phyloP scores from a whole-genome alignment of 2,329 filamentous ascomycete genomes.

The Apiospora sp. region DNA sequence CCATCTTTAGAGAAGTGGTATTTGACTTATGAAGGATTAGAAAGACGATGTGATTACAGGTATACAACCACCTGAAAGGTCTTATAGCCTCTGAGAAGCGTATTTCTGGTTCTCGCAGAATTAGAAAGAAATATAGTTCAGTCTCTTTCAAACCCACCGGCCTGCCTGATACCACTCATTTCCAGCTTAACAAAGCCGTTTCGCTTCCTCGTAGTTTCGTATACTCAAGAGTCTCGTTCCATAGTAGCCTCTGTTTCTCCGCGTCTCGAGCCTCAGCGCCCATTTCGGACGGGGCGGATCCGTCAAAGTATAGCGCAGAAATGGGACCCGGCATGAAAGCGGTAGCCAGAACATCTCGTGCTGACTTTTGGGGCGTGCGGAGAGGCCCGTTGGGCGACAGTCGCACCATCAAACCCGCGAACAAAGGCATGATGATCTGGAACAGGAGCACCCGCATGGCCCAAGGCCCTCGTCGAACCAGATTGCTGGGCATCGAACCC shows the following conservation, averaged over 20 bases:
- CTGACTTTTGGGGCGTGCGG: slow-evolving; percentile 21
- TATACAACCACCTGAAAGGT: too few relatives aligned
- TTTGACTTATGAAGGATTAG: too few relatives aligned
- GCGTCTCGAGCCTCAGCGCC: slow-evolving; percentile 28
- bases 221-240: neutral
- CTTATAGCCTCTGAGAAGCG: too few relatives aligned
- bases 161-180: neutral
- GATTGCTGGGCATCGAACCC: slow-evolving; percentile 31
- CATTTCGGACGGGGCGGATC: slow-evolving; percentile 26
- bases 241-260: slow-evolving; percentile 26
- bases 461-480: slow-evolving; percentile 32
- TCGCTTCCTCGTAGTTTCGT: neutral
- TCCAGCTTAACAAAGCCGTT: neutral
- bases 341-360: slow-evolving; percentile 19
- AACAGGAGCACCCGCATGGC: slow-evolving; percentile 27
- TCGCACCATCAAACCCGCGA: slow-evolving; percentile 22
- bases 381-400: slow-evolving; percentile 25
- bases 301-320: slow-evolving; percentile 29
- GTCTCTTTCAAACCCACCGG: too few relatives aligned
- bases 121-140: too few relatives aligned
- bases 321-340: slow-evolving; percentile 17
- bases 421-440: slow-evolving; percentile 22
- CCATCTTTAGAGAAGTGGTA: too few relatives aligned
- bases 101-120: too few relatives aligned
- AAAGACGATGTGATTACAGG: too few relatives aligned